A percentile compares a stretch with the other conserved stretches of the same genome.
These are phyloP conservation scores for Lathyrus oleraceus DNA, from an alignment of 306 rosid species.

Conservation along the genomic window DNA sequence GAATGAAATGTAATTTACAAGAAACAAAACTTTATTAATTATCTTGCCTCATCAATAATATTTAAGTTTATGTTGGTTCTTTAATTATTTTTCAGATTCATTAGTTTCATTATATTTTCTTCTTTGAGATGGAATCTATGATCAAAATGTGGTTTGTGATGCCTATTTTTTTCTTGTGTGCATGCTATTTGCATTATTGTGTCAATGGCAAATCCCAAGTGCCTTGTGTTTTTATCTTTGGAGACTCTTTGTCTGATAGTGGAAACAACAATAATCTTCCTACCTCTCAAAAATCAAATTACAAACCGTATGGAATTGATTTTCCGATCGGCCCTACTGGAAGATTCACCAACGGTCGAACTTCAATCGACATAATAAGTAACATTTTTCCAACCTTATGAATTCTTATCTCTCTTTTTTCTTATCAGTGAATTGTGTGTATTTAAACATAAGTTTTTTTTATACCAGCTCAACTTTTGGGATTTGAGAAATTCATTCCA, in stretches of 20 bases:
- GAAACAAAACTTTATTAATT: no score
- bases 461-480: constrained; percentile 38
- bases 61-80: background rate
- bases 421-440: background rate
- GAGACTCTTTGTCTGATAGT: constrained; percentile 64
- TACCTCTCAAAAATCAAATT: constrained; percentile 42
- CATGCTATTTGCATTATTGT: background rate
- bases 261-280: constrained; percentile 61
- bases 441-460: background rate
- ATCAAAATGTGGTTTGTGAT: constrained; percentile 3
- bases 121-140: background rate
- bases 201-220: constrained; percentile 39
- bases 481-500: constrained; percentile 39
- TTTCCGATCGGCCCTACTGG: constrained; percentile 53
- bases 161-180: constrained; percentile 29
- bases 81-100: background rate
- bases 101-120: background rate
- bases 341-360: constrained; percentile 67
- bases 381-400: constrained; percentile 5
- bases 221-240: constrained; percentile 63
- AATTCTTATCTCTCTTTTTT: background rate
- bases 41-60: no score
- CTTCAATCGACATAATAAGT: constrained; percentile 35
- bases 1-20: no score
- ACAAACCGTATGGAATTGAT: constrained; percentile 65